Conservation (phyloP, 768 basidiomycete species). For the Tulasnella sp. region DNA sequence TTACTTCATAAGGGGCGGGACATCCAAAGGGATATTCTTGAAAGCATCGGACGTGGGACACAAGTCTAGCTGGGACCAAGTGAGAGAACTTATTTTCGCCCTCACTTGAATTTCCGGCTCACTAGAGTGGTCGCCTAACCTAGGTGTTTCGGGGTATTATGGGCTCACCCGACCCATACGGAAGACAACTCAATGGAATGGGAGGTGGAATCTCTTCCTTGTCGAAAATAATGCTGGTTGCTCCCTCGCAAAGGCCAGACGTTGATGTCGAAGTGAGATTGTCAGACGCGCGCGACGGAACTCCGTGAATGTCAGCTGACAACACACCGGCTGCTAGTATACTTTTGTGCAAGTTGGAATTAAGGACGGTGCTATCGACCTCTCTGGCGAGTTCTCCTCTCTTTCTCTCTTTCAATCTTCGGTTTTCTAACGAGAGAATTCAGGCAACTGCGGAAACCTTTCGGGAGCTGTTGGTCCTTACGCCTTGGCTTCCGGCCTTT, state of each 20-base stretch:
- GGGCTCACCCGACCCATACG: slow-evolving; percentile 70
- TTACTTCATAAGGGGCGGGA: slow-evolving; percentile 57
- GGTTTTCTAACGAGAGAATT: not conserved
- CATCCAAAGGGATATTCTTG: slow-evolving; percentile 67
- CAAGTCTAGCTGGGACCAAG: slow-evolving; percentile 35
- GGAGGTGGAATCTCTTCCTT: slow-evolving; percentile 66
- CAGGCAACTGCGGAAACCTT: slow-evolving; percentile 11
- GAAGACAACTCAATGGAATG: slow-evolving; percentile 69
- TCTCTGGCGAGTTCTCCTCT: slow-evolving; percentile 64
- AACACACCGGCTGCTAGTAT: slow-evolving; percentile 29
- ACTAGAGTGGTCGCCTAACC: not conserved
- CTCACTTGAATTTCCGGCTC: not conserved
- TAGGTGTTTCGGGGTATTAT: slow-evolving; percentile 22
- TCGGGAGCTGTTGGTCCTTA: slow-evolving; percentile 45
- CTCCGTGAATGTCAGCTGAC: not conserved
- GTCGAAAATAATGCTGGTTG: slow-evolving; percentile 60
- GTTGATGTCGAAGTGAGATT: slow-evolving; percentile 3
- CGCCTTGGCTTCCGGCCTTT: slow-evolving; percentile 49
- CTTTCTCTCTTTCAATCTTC: not conserved
- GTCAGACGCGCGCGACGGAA: not conserved
- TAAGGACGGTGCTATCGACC: slow-evolving; percentile 47
- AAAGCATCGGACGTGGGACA: slow-evolving; percentile 38
- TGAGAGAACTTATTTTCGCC: not conserved
- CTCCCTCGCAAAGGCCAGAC: not conserved
- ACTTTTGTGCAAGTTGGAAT: slow-evolving; percentile 52